Base-by-base conservation (phyloP, 768 basidiomycete species). In the Astraeus odoratus region DNA sequence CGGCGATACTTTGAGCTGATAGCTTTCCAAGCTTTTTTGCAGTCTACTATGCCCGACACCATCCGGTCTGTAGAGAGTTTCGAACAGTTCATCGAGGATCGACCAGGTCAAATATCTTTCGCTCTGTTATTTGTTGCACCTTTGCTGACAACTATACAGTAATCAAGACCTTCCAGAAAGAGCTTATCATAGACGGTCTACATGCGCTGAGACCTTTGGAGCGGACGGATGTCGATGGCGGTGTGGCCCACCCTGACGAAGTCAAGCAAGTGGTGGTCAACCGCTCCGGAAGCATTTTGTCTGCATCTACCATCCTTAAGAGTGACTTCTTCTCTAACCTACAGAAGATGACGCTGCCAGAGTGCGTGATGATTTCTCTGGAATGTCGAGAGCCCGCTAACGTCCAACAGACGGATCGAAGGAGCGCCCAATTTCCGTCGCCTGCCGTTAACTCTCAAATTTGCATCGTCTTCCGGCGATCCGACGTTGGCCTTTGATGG, bases 261-360 rank as follows among this genome's bases (percentile, higher is more conserved):
- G 93, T 92, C 26, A 80, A 83, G 7, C 76, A 83, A 49, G 76
- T 95, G 3, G 94, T 99, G 25, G 73, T 80, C 29, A 87, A 85
- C 53, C 80, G 96, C 31, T 75, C 78, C 8, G 96, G 96, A 8
- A 78, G 75, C 49, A 87, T 98, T 47, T 67, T 98, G 0, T 95
- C 90, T 10, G 87, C 91, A 1, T 88, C 82, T 4, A 91, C 93
- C 1, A 96, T 98, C 54, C 70, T 98, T 57, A 99, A 99, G 70
- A 90, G 86, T 56, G 91, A 94, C 59, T 91, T 92, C 72, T 94
- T 94, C 74, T 81, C 81, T 5, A 89, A 89, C 58, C 60, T 98
- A 25, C 96, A 98, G 67, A 98, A 97, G 70, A 91, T 96, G 82
- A 88, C 89, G 3, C 70, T 99, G 2, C 88, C 93, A 0, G 96